phyloP scores from a whole-genome alignment of 257 asterid species.

The Plantago major region DNA sequence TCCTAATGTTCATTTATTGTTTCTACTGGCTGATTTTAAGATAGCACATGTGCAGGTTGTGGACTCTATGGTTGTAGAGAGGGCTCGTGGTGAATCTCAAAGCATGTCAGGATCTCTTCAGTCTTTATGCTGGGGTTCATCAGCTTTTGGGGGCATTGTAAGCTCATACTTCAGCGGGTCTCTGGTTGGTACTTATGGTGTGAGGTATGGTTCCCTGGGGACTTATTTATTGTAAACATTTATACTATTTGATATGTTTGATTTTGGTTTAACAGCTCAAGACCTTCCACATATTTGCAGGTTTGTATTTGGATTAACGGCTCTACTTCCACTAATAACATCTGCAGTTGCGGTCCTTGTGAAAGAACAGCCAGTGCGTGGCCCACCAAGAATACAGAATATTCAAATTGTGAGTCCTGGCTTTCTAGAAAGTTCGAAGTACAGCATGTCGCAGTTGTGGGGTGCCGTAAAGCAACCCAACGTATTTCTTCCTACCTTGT shows the following conservation, averaged over 20 bases:
- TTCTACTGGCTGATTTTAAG: constrained; percentile 15
- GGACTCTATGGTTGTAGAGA: constrained; percentile 98
- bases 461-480: constrained; percentile 71
- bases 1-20: constrained; percentile 8
- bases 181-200: constrained; percentile 91
- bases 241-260: not conserved
- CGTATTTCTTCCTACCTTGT: constrained; percentile 87
- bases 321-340: constrained; percentile 88
- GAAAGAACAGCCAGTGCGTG: constrained; percentile 59
- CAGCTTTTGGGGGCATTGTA: constrained; percentile 93
- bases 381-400: constrained; percentile 40
- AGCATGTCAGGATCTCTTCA: constrained; percentile 98
- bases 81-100: constrained; percentile 99
- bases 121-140: constrained; percentile 98
- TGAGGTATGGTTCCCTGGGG: constrained; percentile 44
- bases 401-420: constrained; percentile 34
- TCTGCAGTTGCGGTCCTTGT: constrained; percentile 95
- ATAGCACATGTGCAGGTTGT: constrained; percentile 64
- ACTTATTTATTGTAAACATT: no score
- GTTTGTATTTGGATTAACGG: constrained; percentile 93
- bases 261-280: not conserved
- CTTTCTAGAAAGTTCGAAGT: constrained; percentile 51
- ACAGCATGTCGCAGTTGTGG: constrained; percentile 56
- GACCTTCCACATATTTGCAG: constrained; percentile 36
- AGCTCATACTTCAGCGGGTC: constrained; percentile 99